Base-by-base conservation (phyloP, 2,329 filamentous ascomycete genomes). In the Colletotrichum sansevieriae region DNA sequence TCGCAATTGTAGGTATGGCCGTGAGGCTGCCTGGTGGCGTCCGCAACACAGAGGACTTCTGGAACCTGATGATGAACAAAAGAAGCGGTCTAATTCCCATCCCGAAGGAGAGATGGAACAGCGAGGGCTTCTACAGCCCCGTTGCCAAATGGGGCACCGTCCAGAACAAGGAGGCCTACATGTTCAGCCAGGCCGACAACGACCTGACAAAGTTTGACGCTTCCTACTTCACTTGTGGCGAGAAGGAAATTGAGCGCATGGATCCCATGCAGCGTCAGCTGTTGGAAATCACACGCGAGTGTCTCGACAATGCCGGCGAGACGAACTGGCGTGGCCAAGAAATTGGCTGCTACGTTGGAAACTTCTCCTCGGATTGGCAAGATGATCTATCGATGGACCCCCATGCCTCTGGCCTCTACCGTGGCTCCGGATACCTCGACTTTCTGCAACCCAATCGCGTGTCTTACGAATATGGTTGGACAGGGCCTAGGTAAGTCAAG, bases 1-100 rank as follows among this genome's bases (percentile, higher is more conserved):
- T 79, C 25, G 77, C 77, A 33, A 75, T 79, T 22, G 68, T 75
- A 11, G 77, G 77, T 11, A 76, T 78, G 68, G 78, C 71, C 2
- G 63, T 77, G 58, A 72, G 76, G 8, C 74, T 79, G 3, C 78
- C 78, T 1, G 77, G 78, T 1, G 73, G 73, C 1, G 71, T 80
- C 6, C 56, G 61, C 2, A 72, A 72, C 39, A 59, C 73, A 0
- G 62, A 74, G 7, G 72, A 71, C 8, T 77, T 75, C 43, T 81
- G 77, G 77, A 70, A 77, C 44, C 68, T 80, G 1, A 70, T 80
- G 2, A 41, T 74, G 35, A 75, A 77, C 51, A 75, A 76, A 41
- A 63, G 63, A 11, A 72, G 73, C 55, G 73, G 68, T 1, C 68
- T 71, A 15, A 71, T 72, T 13, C 69, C 62, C 10, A 72, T 79